A percentile compares a stretch with the other conserved stretches of the same genome.
Evolutionary conservation across 129 eudicot genomes (phyloP).

Genomic region (Flaveria bidentis): DNA sequence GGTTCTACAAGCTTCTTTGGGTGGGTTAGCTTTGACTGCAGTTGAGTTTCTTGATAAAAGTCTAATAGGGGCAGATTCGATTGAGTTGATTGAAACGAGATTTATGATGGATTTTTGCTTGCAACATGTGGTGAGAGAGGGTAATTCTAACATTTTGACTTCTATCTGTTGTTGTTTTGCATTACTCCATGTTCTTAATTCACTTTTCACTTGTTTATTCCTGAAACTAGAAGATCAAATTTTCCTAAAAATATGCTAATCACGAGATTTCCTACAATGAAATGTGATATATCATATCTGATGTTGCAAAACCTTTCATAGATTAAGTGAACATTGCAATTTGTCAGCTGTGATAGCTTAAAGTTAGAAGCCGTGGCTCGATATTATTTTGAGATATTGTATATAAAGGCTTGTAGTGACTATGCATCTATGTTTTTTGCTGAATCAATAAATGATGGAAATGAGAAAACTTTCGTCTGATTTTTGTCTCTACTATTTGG

Average conservation of each 20-base stretch:
- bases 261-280: neutral
- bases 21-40: too few species aligned
- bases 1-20: too few species aligned
- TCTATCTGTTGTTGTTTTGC: neutral
- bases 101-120: too few species aligned
- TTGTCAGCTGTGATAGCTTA: neutral
- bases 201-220: neutral
- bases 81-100: too few species aligned
- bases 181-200: neutral
- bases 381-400: neutral
- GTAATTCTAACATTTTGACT: neutral
- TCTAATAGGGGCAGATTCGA: too few species aligned
- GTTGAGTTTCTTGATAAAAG: too few species aligned
- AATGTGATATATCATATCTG: neutral
- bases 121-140: neutral
- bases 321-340: neutral
- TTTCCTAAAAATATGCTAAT: neutral
- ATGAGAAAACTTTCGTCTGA: neutral
- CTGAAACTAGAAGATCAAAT: neutral
- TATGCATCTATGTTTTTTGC: neutral
- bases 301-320: constrained; percentile 4
- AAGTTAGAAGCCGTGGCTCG: too few species aligned
- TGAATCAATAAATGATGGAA: neutral
- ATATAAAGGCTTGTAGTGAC: neutral
- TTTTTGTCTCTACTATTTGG: neutral